Evolutionary conservation across 768 basidiomycete species (phyloP), one percentile per base, ranked within the genome.

Genomic region (Rossbeevera mucosa): DNA sequence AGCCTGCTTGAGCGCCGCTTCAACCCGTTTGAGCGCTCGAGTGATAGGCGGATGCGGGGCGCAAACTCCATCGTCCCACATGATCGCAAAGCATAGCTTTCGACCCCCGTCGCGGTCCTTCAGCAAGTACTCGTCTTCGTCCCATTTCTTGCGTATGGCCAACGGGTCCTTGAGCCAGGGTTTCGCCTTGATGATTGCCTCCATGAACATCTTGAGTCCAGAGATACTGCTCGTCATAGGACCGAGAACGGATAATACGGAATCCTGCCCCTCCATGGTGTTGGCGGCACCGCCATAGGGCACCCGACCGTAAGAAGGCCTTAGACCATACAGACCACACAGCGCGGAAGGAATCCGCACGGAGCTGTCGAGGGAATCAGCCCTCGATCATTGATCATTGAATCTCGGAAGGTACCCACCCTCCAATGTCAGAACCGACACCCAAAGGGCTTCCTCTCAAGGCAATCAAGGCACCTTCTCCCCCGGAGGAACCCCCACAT

Each of bases 401-500:
- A 31, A 7, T 41, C 11, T 20, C 7, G 5, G 29, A 20, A 51
- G 43, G 21, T 14, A 64, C 69, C 9, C 62, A 86, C 87, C 88
- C 87, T 60, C 85, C 86, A 53, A 91, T 80, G 64, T 92, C 91
- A 24, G 90, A 86, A 41, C 90, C 91, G 9, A 91, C 79, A 25
- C 90, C 87, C 55, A 80, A 40, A 1, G 73, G 70, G 30, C 71
- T 72, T 29, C 80, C 79, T 49, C 64, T 73, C 54, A 69, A 38
- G 24, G 59, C 83, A 40, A 92, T 59, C 7, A 94, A 75, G 1
- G 91, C 88, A 38, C 86, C 87, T 71, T 94, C 92, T 28, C 91
- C 92, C 6, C 92, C 92, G 4, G 86, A 88, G 0, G 89, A 92
- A 2, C 92, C 92, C 9, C 91, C 91, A 5, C 74, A 70, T 6